A percentile compares a stretch with the other conserved stretches of the same genome.
Conservation (phyloP, 805 yeast genomes). For the Pichia membranifaciens region DNA sequence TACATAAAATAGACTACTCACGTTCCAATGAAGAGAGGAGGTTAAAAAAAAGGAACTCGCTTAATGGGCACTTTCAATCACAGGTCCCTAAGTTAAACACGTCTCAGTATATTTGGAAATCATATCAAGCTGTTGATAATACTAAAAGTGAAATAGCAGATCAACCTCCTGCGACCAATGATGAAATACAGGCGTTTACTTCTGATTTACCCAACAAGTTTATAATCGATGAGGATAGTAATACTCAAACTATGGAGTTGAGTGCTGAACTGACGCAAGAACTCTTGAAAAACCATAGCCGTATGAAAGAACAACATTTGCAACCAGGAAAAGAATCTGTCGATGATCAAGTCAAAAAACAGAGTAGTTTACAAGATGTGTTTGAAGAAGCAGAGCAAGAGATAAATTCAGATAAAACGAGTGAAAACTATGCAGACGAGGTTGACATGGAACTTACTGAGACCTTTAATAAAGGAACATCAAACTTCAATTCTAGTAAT, state of each 20-base stretch:
- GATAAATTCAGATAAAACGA: not conserved
- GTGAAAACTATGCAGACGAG: not conserved
- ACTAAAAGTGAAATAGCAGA: not conserved
- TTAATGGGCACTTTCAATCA: not conserved
- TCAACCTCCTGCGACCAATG: no score
- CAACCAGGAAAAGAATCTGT: not conserved
- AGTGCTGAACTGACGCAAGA: slow-evolving; percentile 23
- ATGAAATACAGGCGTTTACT: slow-evolving; percentile 3
- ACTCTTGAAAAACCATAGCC: slow-evolving; percentile 15
- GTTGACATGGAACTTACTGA: slow-evolving; percentile 10
- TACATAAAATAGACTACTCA: slow-evolving; percentile 38
- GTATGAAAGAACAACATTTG: slow-evolving; percentile 7
- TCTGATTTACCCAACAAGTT: slow-evolving; percentile 3
- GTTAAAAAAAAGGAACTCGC: slow-evolving; percentile 10
- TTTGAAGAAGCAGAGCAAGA: slow-evolving; percentile 13
- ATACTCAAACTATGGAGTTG: slow-evolving; percentile 27
- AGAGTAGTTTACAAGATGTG: slow-evolving; percentile 9
- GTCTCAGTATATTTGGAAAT: slow-evolving; percentile 5
- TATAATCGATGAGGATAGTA: slow-evolving; percentile 19
- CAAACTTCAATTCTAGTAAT: not conserved
- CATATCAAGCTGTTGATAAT: not conserved
- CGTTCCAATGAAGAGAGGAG: slow-evolving; percentile 10
- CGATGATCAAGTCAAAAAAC: not conserved
- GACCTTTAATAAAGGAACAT: not conserved
- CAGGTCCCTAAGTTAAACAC: slow-evolving; percentile 3